Evolutionary conservation across 2,329 filamentous ascomycete genomes (phyloP).

Genomic region (Hymenoscyphus infarciens): DNA sequence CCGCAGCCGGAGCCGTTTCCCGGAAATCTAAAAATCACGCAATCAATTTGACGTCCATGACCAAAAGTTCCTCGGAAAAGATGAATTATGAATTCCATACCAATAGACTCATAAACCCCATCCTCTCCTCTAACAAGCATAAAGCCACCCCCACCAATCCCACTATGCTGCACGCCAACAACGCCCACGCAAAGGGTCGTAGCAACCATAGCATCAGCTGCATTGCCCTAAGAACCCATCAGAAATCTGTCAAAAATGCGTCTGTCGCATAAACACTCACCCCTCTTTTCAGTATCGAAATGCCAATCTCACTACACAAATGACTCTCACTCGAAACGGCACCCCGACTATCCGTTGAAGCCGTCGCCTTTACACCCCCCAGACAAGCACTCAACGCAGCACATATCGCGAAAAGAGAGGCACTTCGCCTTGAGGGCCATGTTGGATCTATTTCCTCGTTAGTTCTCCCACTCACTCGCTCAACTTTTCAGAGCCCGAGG

Average conservation of each 20-base stretch:
- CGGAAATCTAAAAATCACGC: conserved; percentile 62
- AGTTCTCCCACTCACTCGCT: background rate
- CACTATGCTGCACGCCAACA: conserved; percentile 73
- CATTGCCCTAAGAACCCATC: too few relatives aligned
- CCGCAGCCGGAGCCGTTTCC: conserved; percentile 79
- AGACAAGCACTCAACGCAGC: background rate
- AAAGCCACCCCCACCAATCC: conserved; percentile 89
- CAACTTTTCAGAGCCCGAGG: too few relatives aligned
- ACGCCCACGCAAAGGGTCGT: conserved; percentile 74
- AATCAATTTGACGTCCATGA: conserved; percentile 5
- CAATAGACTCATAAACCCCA: conserved; percentile 76
- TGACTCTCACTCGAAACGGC: conserved; percentile 52
- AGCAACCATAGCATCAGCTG: conserved; percentile 71
- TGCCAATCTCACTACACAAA: conserved; percentile 50
- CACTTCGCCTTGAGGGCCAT: background rate
- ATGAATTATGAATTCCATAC: conserved; percentile 19
- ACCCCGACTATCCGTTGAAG: conserved; percentile 33
- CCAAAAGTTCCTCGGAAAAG: background rate
- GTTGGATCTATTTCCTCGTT: background rate
- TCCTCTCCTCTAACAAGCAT: conserved; percentile 71
- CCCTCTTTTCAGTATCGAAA: conserved; percentile 46
- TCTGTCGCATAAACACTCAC: too few relatives aligned
- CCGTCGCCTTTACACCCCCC: background rate
- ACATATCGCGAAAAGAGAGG: background rate
- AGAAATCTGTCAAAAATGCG: too few relatives aligned